These are phyloP conservation scores for Alternaria triticina DNA, from an alignment of 2,329 filamentous ascomycete species.

Conservation along the genomic window DNA sequence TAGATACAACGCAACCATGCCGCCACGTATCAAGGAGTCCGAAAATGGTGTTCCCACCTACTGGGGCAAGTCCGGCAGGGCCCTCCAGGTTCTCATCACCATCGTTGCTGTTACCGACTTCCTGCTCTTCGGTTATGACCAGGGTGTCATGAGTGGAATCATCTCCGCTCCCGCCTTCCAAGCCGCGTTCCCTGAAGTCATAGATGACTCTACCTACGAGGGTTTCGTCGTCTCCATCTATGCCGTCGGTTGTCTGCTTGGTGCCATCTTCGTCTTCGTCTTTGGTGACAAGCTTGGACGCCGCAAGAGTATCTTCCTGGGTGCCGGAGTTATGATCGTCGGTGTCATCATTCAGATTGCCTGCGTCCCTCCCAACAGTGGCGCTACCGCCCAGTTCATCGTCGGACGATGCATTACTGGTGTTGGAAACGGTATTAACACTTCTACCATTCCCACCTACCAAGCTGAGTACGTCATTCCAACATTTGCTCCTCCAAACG, in stretches of 20 bases:
- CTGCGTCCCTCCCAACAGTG: slow-evolving; percentile 31
- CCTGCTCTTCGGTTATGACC: slow-evolving; percentile 58
- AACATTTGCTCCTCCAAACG: not conserved
- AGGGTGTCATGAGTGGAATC: slow-evolving; percentile 52
- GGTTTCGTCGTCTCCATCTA: slow-evolving; percentile 60
- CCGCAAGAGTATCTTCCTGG: slow-evolving; percentile 52
- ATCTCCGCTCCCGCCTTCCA: slow-evolving; percentile 47
- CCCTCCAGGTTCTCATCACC: slow-evolving; percentile 44
- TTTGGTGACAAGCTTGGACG: slow-evolving; percentile 52
- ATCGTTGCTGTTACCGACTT: slow-evolving; percentile 56
- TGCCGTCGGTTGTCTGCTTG: slow-evolving; percentile 56
- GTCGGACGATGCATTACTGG: slow-evolving; percentile 60
- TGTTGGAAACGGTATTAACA: slow-evolving; percentile 62
- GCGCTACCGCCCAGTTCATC: slow-evolving; percentile 57
- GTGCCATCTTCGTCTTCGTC: slow-evolving; percentile 48
- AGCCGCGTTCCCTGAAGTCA: slow-evolving; percentile 46
- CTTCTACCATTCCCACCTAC: slow-evolving; percentile 60
- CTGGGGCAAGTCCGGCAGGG: slow-evolving; percentile 38
- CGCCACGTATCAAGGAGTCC: slow-evolving; percentile 32
- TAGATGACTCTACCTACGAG: slow-evolving; percentile 45
- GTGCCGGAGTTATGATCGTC: slow-evolving; percentile 50
- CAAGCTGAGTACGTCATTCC: slow-evolving; percentile 54
- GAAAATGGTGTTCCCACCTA: slow-evolving; percentile 36
- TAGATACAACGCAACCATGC: slow-evolving; percentile 28
- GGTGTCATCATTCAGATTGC: slow-evolving; percentile 50